Conservation (phyloP, 345 rosid genomes). For the Raphanus sativus region DNA sequence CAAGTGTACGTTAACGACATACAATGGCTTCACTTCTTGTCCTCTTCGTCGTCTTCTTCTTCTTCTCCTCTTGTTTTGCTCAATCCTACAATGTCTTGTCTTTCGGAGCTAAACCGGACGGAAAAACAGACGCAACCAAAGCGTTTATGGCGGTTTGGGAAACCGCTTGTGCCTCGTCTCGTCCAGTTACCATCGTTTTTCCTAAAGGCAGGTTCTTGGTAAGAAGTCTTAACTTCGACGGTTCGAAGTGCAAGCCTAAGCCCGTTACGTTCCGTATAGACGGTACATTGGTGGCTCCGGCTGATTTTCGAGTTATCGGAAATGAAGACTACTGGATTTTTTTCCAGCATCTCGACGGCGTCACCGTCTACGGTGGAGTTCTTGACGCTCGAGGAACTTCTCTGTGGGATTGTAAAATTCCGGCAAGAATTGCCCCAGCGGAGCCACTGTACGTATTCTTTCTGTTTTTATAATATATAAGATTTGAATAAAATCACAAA, state of each 20-base stretch:
- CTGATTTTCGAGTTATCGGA: slow-evolving; percentile 48
- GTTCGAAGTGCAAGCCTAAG: slow-evolving; percentile 56
- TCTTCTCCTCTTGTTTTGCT: slow-evolving; percentile 30
- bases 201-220: slow-evolving; percentile 57
- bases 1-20: slow-evolving; percentile 7
- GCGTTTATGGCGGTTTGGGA: slow-evolving; percentile 64
- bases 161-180: slow-evolving; percentile 51
- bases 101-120: slow-evolving; percentile 58
- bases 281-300: slow-evolving; percentile 72
- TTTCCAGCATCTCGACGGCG: slow-evolving; percentile 47
- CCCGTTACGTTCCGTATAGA: slow-evolving; percentile 49
- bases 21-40: slow-evolving; percentile 37
- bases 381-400: slow-evolving; percentile 63
- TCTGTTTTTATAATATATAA: too few relatives aligned
- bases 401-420: slow-evolving; percentile 70
- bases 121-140: slow-evolving; percentile 54
- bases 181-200: slow-evolving; percentile 51
- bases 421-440: slow-evolving; percentile 58
- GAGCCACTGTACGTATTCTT: slow-evolving; percentile 42
- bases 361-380: slow-evolving; percentile 58
- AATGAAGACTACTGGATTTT: slow-evolving; percentile 50
- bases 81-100: slow-evolving; percentile 46
- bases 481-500: too few relatives aligned
- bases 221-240: slow-evolving; percentile 45
- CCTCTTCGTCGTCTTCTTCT: slow-evolving; percentile 7